These are phyloP conservation scores for Plasmodium cynomolgi DNA, from an alignment of 169 alveolate species.

Conservation along the genomic window DNA sequence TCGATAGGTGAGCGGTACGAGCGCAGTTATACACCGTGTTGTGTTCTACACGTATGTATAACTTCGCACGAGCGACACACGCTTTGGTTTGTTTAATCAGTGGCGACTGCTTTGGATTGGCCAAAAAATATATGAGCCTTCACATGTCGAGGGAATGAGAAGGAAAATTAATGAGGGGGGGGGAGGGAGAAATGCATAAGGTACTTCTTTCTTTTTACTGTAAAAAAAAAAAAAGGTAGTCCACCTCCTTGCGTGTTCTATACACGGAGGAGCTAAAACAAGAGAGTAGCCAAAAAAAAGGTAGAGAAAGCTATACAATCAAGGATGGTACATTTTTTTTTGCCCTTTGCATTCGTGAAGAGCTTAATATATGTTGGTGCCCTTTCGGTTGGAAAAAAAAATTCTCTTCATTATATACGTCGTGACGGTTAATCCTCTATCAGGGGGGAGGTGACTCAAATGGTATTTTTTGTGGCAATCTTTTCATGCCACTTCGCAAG, in stretches of 20 bases:
- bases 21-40: neutral
- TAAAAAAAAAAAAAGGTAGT: too few relatives aligned
- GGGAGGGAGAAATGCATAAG: neutral
- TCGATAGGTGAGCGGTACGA: neutral
- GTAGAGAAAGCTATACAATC: neutral
- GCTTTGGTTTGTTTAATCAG: neutral
- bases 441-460: neutral
- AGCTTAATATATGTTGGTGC: neutral
- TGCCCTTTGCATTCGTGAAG: neutral
- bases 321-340: neutral
- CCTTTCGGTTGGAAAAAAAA: neutral
- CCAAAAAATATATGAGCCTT: neutral
- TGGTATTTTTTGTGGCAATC: neutral
- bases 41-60: neutral
- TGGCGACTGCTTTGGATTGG: neutral
- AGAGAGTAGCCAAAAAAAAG: neutral
- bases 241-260: neutral
- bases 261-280: neutral
- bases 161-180: neutral
- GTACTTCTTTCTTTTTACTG: neutral
- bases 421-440: neutral
- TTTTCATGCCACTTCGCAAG: neutral
- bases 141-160: neutral
- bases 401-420: neutral
- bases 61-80: neutral